Evolutionary conservation across 192 early-diverging fungal genomes (phyloP).

Genomic region (Phycomyces blakesleeanus): DNA sequence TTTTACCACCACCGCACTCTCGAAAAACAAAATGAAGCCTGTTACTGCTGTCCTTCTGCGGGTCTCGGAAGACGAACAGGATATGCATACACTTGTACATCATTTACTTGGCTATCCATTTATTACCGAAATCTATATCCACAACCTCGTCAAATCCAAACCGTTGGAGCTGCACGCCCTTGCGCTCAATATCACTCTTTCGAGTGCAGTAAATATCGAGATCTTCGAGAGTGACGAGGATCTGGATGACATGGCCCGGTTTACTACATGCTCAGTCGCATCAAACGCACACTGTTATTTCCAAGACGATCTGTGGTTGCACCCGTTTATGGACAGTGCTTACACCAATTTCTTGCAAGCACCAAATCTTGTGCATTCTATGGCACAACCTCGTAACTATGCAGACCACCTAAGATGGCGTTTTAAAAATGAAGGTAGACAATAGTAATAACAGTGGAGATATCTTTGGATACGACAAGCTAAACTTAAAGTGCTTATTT

Average conservation of each 20-base stretch:
- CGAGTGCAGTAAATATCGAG: conserved; percentile 10
- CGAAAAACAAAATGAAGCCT: conserved; percentile 24
- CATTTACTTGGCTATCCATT: conserved; percentile 50
- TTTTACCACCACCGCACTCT: conserved; percentile 11
- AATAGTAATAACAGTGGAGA: not conserved
- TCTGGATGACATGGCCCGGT: conserved; percentile 50
- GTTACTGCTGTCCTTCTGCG: conserved; percentile 49
- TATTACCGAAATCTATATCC: conserved; percentile 51
- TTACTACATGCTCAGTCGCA: conserved; percentile 49
- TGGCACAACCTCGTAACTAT: conserved; percentile 44
- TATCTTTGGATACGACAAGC: too few species aligned
- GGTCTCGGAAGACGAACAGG: conserved; percentile 13
- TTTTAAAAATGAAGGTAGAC: conserved; percentile 47
- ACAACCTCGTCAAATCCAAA: conserved; percentile 41
- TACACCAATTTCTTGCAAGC: conserved; percentile 55
- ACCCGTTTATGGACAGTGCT: conserved; percentile 49
- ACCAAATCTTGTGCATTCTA: conserved; percentile 53
- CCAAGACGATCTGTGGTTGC: conserved; percentile 52
- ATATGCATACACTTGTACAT: conserved; percentile 40
- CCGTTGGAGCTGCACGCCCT: conserved; percentile 6
- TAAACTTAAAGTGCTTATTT: not conserved
- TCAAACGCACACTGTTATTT: conserved; percentile 53
- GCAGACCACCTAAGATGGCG: conserved; percentile 49
- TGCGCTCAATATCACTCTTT: not conserved
- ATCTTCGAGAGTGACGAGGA: conserved; percentile 47